A percentile compares a stretch with the other conserved stretches of the same genome.
These are phyloP conservation scores for Aegilops sharonensis DNA, from an alignment of 176 grass and related monocot species.

Conservation along the genomic window DNA sequence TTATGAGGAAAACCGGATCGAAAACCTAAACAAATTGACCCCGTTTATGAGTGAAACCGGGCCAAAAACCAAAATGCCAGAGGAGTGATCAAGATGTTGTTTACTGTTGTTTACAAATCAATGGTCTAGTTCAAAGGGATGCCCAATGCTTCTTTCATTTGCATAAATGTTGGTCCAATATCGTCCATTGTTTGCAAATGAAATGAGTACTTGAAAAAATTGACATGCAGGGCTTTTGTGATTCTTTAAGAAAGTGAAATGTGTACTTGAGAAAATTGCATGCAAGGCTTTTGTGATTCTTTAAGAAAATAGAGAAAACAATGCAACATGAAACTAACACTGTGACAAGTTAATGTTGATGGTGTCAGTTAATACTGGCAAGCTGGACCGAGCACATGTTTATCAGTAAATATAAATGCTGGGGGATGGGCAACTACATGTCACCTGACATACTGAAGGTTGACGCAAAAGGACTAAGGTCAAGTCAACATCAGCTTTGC, in stretches of 20 bases:
- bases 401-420: constrained; percentile 1
- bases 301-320: neutral
- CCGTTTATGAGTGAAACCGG: no score
- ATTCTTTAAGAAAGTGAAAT: neutral
- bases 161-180: neutral
- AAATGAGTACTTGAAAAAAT: neutral
- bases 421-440: neutral
- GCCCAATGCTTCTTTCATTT: neutral
- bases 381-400: neutral
- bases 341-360: neutral
- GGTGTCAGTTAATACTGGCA: neutral
- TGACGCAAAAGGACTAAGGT: neutral
- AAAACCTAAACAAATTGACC: no score
- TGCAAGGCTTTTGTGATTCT: neutral
- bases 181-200: neutral
- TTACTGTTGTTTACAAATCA: constrained; percentile 17
- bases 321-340: constrained; percentile 8
- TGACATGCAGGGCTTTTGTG: neutral
- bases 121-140: neutral
- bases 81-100: constrained; percentile 25
- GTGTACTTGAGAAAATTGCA: neutral
- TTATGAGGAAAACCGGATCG: no score
- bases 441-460: neutral
- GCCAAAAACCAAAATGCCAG: no score
- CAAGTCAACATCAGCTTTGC: constrained; percentile 2